Evolutionary conservation across 2,329 filamentous ascomycete genomes (phyloP).

Genomic region (Pseudogymnoascus sp.): DNA sequence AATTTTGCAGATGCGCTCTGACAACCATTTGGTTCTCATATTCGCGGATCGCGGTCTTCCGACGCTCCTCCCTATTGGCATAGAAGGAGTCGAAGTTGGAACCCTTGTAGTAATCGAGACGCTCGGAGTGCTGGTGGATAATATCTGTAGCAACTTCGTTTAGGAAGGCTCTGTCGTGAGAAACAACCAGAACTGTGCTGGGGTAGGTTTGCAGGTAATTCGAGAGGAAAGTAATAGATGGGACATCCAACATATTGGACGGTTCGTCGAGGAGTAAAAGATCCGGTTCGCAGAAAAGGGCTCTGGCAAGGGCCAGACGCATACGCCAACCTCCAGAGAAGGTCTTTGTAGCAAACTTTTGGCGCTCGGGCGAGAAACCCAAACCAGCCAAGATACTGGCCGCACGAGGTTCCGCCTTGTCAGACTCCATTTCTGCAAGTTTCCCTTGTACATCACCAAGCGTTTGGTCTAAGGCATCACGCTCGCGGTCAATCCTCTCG

Average conservation of each 20-base stretch:
- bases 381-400: conserved; percentile 95
- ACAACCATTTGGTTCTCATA: conserved; percentile 98
- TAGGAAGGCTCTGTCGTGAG: conserved; percentile 97
- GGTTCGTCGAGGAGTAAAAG: conserved; percentile 94
- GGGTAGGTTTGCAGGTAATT: conserved; percentile 92
- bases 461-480: conserved; percentile 83
- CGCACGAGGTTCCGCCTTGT: conserved; percentile 92
- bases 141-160: conserved; percentile 99
- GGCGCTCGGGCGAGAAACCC: conserved; percentile 87
- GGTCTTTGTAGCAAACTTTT: conserved; percentile 89
- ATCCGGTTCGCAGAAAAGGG: conserved; percentile 96
- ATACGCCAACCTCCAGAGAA: conserved; percentile 99
- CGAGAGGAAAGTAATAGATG: conserved; percentile 96
- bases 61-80: conserved; percentile 90
- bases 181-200: conserved; percentile 90
- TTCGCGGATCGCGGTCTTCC: conserved; percentile 92
- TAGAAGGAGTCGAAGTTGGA: conserved; percentile 98
- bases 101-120: conserved; percentile 96
- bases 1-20: conserved; percentile 87
- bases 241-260: conserved; percentile 99
- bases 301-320: conserved; percentile 88
- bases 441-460: conserved; percentile 87
- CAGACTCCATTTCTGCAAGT: conserved; percentile 95
- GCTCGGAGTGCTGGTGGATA: conserved; percentile 94
- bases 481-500: conserved; percentile 71